Evolutionary conservation across 495 filamentous ascomycete species (phyloP).

Genomic region (Clavariopsis aquatica): DNA sequence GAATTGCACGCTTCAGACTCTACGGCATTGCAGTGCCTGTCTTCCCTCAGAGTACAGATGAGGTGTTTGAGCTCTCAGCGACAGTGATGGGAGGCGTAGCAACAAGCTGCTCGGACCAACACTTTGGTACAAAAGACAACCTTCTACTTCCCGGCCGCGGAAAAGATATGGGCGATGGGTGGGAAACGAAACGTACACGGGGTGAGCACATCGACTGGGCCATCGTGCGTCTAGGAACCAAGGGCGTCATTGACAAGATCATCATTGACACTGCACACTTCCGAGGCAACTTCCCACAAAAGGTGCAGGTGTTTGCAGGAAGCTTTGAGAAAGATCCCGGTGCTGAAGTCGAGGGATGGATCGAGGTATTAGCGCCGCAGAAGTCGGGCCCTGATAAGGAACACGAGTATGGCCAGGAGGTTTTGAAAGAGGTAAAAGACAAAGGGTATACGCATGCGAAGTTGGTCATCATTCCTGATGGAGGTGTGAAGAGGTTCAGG

Average conservation of each 20-base stretch:
- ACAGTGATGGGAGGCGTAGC: constrained; percentile 80
- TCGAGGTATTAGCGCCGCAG: constrained; percentile 63
- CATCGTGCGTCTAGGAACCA: constrained; percentile 72
- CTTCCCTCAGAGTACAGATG: constrained; percentile 60
- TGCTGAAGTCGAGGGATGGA: constrained; percentile 67
- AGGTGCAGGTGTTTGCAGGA: constrained; percentile 68
- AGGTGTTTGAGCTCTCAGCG: constrained; percentile 78
- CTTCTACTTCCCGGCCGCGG: constrained; percentile 82
- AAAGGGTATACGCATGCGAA: constrained; percentile 76
- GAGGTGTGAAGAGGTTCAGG: constrained; percentile 83
- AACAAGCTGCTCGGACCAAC: constrained; percentile 76
- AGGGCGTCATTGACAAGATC: constrained; percentile 68
- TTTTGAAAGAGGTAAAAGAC: constrained; percentile 48
- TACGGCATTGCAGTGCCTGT: constrained; percentile 77
- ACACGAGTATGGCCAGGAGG: constrained; percentile 62
- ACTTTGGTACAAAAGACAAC: constrained; percentile 83
- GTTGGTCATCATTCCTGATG: constrained; percentile 88
- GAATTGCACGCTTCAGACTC: constrained; percentile 83
- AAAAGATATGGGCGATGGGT: constrained; percentile 91
- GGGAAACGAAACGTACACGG: constrained; percentile 84
- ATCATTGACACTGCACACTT: constrained; percentile 89
- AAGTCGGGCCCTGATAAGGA: constrained; percentile 79
- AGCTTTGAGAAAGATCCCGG: constrained; percentile 57
- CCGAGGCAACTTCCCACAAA: constrained; percentile 84
- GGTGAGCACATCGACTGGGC: constrained; percentile 84